These are phyloP conservation scores for Xylaria scruposa DNA, from an alignment of 495 filamentous ascomycete genomes.

Conservation along the genomic window DNA sequence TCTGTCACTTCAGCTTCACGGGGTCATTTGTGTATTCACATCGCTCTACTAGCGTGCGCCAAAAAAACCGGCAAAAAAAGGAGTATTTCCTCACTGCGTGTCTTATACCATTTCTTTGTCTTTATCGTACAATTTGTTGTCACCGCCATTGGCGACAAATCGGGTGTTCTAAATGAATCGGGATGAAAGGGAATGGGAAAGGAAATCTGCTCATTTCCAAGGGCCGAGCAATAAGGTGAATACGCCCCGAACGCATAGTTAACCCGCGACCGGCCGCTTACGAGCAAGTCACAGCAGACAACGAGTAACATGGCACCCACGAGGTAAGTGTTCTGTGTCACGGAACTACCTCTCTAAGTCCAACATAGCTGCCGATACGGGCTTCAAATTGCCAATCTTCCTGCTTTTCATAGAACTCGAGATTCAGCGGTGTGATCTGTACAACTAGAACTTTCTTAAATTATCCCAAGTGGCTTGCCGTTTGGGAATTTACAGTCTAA, in stretches of 20 bases:
- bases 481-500: not conserved
- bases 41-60: not conserved
- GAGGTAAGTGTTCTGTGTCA: constrained; percentile 18
- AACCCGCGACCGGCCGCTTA: not conserved
- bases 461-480: constrained; percentile 12
- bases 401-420: constrained; percentile 12
- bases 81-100: not conserved
- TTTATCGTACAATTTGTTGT: not conserved
- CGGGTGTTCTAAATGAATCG: constrained; percentile 13
- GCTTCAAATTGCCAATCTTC: not conserved
- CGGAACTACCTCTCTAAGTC: constrained; percentile 23
- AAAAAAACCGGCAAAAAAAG: too few relatives aligned
- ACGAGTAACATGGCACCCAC: constrained; percentile 20
- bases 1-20: not conserved
- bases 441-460: not conserved
- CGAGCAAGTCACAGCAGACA: not conserved
- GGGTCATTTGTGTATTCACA: not conserved
- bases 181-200: not conserved
- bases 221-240: not conserved
- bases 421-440: constrained; percentile 20
- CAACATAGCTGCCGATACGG: constrained; percentile 17
- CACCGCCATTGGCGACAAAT: constrained; percentile 11
- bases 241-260: constrained; percentile 10
- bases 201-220: not conserved
- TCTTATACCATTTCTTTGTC: constrained; percentile 6